Conservation (phyloP, 305 asterid genomes). For the Ajuga reptans region DNA sequence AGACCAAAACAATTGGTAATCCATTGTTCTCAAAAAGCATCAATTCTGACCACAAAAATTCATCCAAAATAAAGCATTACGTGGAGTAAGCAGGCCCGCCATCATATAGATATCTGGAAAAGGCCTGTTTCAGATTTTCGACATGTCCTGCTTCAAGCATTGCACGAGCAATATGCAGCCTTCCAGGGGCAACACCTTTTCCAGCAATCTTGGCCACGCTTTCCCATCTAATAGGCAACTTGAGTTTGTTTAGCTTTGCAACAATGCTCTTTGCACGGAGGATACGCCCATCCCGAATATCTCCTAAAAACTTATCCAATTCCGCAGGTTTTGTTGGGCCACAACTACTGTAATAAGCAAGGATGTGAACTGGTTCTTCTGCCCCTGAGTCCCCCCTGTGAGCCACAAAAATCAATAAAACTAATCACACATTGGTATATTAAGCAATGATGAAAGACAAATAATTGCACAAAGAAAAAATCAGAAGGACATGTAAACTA, state of each 20-base stretch:
- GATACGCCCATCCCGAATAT: slow-evolving; percentile 72
- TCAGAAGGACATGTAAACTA: not conserved
- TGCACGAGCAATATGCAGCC: slow-evolving; percentile 95
- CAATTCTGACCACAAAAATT: not conserved
- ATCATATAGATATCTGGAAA: slow-evolving; percentile 73
- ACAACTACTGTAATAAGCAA: slow-evolving; percentile 85
- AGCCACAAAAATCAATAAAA: slow-evolving; percentile 17
- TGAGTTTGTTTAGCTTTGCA: slow-evolving; percentile 66
- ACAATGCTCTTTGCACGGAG: slow-evolving; percentile 82
- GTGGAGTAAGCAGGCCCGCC: slow-evolving; percentile 97
- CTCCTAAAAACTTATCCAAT: slow-evolving; percentile 54
- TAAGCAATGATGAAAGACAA: not conserved
- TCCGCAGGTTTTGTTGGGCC: slow-evolving; percentile 61
- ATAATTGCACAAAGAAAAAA: not conserved
- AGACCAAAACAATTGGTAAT: slow-evolving; percentile 7
- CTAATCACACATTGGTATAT: not conserved
- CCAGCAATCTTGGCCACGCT: slow-evolving; percentile 77
- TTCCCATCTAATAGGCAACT: slow-evolving; percentile 83
- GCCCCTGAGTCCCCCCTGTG: slow-evolving; percentile 56
- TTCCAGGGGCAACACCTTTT: slow-evolving; percentile 87
- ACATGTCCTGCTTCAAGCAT: slow-evolving; percentile 94
- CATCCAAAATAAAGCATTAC: slow-evolving; percentile 31
- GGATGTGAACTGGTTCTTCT: slow-evolving; percentile 93
- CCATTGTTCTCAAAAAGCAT: slow-evolving; percentile 2
- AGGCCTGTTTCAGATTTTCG: slow-evolving; percentile 85